Conservation (phyloP, 2,329 filamentous ascomycete genomes). For the Zymoseptoria pseudotritici region DNA sequence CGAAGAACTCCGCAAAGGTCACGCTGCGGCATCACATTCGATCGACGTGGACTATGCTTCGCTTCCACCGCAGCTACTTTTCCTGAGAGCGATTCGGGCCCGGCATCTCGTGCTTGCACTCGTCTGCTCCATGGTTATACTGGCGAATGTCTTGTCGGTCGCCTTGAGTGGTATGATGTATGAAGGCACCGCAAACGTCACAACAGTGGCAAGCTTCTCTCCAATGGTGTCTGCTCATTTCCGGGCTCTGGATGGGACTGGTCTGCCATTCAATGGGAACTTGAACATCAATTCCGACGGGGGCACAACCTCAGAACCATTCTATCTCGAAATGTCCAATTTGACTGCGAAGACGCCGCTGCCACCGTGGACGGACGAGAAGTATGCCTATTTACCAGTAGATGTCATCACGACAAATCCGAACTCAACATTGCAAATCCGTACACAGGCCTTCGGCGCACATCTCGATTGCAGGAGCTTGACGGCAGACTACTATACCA, state of each 20-base stretch:
- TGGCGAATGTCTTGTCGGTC: constrained; percentile 49
- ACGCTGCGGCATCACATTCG: constrained; percentile 26
- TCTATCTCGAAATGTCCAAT: constrained; percentile 42
- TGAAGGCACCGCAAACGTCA: constrained; percentile 24
- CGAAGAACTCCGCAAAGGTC: constrained; percentile 40
- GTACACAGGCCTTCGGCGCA: constrained; percentile 31
- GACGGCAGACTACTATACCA: constrained; percentile 19
- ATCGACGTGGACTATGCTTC: constrained; percentile 47
- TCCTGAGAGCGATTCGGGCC: constrained; percentile 40
- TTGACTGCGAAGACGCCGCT: constrained; percentile 36
- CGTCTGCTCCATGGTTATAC: constrained; percentile 43
- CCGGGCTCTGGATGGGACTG: constrained; percentile 23
- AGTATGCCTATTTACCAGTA: constrained; percentile 45
- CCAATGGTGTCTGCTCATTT: constrained; percentile 17
- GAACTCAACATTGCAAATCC: constrained; percentile 17
- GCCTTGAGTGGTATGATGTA: constrained; percentile 47
- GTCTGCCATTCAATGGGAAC: constrained; percentile 13
- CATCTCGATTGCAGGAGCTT: constrained; percentile 30
- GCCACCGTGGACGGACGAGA: constrained; percentile 43
- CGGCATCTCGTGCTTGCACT: constrained; percentile 41
- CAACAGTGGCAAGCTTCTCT: not conserved
- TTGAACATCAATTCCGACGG: constrained; percentile 25
- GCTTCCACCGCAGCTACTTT: constrained; percentile 47
- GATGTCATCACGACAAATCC: constrained; percentile 3
- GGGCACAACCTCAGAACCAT: constrained; percentile 30